These are phyloP conservation scores for Trifolium repens DNA, from an alignment of 306 rosid species.

Conservation along the genomic window DNA sequence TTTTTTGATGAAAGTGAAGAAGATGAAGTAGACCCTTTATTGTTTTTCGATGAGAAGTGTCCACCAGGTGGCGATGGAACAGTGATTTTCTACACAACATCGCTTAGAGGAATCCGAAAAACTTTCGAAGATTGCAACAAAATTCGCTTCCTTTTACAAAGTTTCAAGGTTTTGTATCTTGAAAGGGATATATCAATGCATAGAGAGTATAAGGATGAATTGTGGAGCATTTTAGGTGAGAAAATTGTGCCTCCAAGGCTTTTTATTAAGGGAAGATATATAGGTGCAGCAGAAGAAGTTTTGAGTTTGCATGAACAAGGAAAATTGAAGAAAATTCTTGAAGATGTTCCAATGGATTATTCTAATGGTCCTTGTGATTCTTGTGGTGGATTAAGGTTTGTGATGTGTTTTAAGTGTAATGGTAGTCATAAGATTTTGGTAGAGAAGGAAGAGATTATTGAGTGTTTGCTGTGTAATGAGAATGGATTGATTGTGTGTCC, in stretches of 20 bases:
- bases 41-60: constrained; percentile 61
- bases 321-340: constrained; percentile 58
- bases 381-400: constrained; percentile 77
- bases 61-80: constrained; percentile 72
- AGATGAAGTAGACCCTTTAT: constrained; percentile 42
- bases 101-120: constrained; percentile 74
- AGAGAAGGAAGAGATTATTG: constrained; percentile 43
- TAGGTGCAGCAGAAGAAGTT: constrained; percentile 87
- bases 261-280: constrained; percentile 73
- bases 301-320: constrained; percentile 77
- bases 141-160: constrained; percentile 73
- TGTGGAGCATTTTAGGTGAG: constrained; percentile 59
- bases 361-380: constrained; percentile 65
- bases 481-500: constrained; percentile 87
- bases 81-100: constrained; percentile 82
- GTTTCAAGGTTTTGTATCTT: constrained; percentile 63
- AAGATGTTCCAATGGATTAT: constrained; percentile 59
- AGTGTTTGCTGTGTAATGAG: constrained; percentile 76
- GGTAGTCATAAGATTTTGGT: constrained; percentile 67
- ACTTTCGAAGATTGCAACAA: constrained; percentile 85
- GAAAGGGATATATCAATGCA: constrained; percentile 92
- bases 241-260: constrained; percentile 76
- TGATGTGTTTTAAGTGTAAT: constrained; percentile 73
- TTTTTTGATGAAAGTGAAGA: constrained; percentile 33
- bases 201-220: constrained; percentile 70